Evolutionary conservation across 495 filamentous ascomycete genomes (phyloP).

Genomic region (Aspergillus affinis): DNA sequence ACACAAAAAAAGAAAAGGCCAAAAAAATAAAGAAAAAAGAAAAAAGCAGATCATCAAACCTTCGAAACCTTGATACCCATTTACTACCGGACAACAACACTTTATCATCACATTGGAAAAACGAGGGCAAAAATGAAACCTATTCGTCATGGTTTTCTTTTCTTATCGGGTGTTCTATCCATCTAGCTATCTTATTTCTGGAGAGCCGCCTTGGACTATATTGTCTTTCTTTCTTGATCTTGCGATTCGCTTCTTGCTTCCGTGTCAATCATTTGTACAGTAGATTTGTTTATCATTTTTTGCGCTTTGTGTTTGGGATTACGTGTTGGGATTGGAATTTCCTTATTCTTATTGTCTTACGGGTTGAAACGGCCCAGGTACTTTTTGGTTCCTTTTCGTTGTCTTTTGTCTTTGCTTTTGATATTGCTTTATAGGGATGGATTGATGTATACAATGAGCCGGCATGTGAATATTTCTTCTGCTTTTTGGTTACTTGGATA

Average conservation of each 20-base stretch:
- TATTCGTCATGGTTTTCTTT: neutral
- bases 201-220: neutral
- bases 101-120: neutral
- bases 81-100: neutral
- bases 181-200: neutral
- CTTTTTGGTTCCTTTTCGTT: neutral
- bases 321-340: neutral
- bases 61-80: neutral
- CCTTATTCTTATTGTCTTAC: conserved; percentile 1
- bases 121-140: neutral
- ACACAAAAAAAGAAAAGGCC: neutral
- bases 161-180: neutral
- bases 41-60: neutral
- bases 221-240: neutral
- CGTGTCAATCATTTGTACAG: neutral
- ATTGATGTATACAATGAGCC: conserved; percentile 5
- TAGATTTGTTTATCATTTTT: neutral
- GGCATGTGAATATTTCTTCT: conserved; percentile 5
- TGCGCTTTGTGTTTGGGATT: neutral
- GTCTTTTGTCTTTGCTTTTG: conserved; percentile 2
- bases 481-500: neutral
- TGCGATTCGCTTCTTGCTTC: neutral
- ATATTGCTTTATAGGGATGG: conserved; percentile 1
- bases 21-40: neutral
- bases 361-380: neutral